Conservation (phyloP, 768 basidiomycete genomes). For the Calocera cornea region DNA sequence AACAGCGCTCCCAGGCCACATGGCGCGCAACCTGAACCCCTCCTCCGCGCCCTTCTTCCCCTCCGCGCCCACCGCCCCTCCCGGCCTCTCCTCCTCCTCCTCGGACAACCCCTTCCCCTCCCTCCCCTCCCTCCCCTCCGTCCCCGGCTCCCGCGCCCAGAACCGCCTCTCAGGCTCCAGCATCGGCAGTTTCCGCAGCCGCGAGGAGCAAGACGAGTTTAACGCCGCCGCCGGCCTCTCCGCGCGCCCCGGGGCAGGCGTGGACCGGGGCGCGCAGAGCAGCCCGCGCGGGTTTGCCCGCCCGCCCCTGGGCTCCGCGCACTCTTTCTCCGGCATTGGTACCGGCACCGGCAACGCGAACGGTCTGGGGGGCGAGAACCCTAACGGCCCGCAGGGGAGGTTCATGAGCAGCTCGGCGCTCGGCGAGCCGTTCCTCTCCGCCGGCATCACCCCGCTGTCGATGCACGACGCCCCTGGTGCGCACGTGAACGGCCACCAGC, state of each 20-base stretch:
- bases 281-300: not conserved
- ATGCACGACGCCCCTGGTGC: not conserved
- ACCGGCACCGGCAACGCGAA: too few relatives aligned
- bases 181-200: not conserved
- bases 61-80: not conserved
- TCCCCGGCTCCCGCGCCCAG: not conserved
- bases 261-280: not conserved
- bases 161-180: not conserved
- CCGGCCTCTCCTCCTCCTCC: not conserved
- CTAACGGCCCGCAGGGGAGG: not conserved
- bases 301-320: not conserved
- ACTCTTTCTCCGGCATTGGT: not conserved
- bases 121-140: not conserved
- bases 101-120: not conserved
- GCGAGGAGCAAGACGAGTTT: not conserved
- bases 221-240: not conserved
- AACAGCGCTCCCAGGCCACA: not conserved
- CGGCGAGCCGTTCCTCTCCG: not conserved
- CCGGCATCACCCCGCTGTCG: not conserved
- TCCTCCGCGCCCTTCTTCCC: slow-evolving; percentile 3
- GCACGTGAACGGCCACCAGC: not conserved
- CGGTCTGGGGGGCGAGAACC: too few relatives aligned
- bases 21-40: not conserved
- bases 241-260: not conserved
- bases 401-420: not conserved